Evolutionary conservation across 2,329 filamentous ascomycete genomes (phyloP), one percentile per base, ranked within the genome.

Genomic region (Cladophialophora chaetospira): DNA sequence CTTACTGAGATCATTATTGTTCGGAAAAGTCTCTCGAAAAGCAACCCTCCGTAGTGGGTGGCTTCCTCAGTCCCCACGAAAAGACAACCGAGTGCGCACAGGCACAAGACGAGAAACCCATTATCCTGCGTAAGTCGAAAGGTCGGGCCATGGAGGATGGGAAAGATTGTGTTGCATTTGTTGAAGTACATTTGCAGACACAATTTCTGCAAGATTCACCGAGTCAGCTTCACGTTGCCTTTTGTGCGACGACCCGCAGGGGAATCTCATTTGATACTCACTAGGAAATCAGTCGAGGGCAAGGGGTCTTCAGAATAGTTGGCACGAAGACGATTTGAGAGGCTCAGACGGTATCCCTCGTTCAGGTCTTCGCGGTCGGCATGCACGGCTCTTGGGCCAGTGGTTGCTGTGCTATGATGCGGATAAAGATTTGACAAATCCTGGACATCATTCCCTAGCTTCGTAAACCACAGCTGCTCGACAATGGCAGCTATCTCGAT

Each of bases 21-120:
- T 57, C 67, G 67, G 45, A 67, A 61, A 11, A 66, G 58, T 31
- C 58, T 63, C 42, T 68, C 66, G 46, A 67, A 68, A 6, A 67
- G 61, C 31, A 53, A 66, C 11, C 50, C 52, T 1, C 65, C 65
- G 29, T 61, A 60, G 9, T 54, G 45, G 8, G 49, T 48, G 3
- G 66, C 65, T n/a, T 56, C 40, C 5, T 44, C 49, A 1, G 65
- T 66, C 5, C 63, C 65, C 23, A 68, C 43, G n/a, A 63, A 66
- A 2, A 67, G 52, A 38, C 60, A 63, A 0, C 65, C 65, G 13
- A 63, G 57, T 2, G 65, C 64, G 45, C 66, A 67, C 6, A 68
- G 62, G 1, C 65, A 67, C 1, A 68, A 55, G 4, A 68, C 46
- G 9, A 68, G 42, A 10, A 68, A 54, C 1, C 64, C 57, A 29